These are phyloP conservation scores for Curvularia spicifera DNA, from an alignment of 2,329 filamentous ascomycete genomes.

Conservation along the genomic window DNA sequence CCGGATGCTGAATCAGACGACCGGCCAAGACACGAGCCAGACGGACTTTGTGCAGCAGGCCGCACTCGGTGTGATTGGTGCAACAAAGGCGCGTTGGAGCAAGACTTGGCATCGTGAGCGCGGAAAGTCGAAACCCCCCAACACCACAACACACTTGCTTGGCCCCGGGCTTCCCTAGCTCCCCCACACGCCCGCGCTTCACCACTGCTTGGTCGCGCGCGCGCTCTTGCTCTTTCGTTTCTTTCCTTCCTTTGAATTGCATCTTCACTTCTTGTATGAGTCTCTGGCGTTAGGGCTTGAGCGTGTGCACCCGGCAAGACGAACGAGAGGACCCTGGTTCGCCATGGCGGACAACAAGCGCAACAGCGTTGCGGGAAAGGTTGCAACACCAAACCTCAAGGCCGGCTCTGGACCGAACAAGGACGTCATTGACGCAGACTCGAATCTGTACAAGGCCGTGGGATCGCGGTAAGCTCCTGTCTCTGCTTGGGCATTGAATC, in stretches of 20 bases:
- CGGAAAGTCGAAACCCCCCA: constrained; percentile 23
- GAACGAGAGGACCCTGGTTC: constrained; percentile 55
- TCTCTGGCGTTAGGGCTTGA: constrained; percentile 40
- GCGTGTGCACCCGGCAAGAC: constrained; percentile 24
- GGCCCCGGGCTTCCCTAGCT: constrained; percentile 23
- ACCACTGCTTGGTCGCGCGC: constrained; percentile 33
- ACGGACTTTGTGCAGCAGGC: background rate
- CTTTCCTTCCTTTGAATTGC: constrained; percentile 51
- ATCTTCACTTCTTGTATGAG: constrained; percentile 47
- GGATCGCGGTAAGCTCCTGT: constrained; percentile 63
- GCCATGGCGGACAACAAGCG: constrained; percentile 66
- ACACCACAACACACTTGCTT: constrained; percentile 24
- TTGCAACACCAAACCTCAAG: constrained; percentile 57
- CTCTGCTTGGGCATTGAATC: background rate
- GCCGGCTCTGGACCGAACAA: constrained; percentile 49
- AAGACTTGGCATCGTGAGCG: constrained; percentile 23
- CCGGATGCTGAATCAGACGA: background rate
- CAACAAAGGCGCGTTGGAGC: constrained; percentile 21
- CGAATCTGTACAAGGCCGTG: constrained; percentile 64
- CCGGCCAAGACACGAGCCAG: background rate
- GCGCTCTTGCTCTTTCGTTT: constrained; percentile 37
- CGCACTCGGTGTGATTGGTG: constrained; percentile 14
- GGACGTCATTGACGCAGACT: constrained; percentile 58
- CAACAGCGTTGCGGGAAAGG: constrained; percentile 61
- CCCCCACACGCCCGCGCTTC: constrained; percentile 28